Evolutionary conservation across 305 asterid genomes (phyloP).

Genomic region (Coffea humblotiana): DNA sequence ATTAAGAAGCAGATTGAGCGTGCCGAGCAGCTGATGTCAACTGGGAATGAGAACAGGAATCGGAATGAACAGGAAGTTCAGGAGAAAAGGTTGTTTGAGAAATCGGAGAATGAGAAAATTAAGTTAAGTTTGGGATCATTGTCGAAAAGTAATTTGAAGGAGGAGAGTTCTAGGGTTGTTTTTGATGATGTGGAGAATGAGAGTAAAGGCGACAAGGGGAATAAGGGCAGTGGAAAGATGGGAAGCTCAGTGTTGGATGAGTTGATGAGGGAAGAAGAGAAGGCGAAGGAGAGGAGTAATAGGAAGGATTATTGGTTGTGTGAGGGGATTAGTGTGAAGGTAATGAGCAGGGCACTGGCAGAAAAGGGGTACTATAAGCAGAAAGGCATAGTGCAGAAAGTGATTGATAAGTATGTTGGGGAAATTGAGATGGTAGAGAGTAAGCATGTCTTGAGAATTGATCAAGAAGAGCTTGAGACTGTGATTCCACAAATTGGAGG

Average conservation of each 20-base stretch:
- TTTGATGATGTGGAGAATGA: conserved; percentile 60
- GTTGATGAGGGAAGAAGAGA: conserved; percentile 81
- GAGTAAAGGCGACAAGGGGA: conserved; percentile 41
- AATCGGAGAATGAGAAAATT: conserved; percentile 61
- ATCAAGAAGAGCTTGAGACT: conserved; percentile 91
- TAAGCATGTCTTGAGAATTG: conserved; percentile 80
- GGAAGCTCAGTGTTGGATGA: conserved; percentile 63
- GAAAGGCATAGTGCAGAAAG: conserved; percentile 72
- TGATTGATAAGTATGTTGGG: conserved; percentile 73
- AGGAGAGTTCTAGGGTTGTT: conserved; percentile 44
- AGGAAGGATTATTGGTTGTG: conserved; percentile 92
- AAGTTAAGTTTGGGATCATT: conserved; percentile 54
- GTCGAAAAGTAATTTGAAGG: conserved; percentile 40
- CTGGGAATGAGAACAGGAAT: conserved; percentile 26
- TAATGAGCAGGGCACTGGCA: conserved; percentile 75
- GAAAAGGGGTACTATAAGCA: conserved; percentile 87
- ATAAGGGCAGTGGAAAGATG: conserved; percentile 29
- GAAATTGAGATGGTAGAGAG: conserved; percentile 92
- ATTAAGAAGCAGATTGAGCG: conserved; percentile 84
- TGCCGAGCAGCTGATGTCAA: conserved; percentile 59
- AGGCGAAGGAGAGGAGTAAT: conserved; percentile 69
- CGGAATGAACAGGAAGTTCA: conserved; percentile 27
- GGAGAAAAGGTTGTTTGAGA: conserved; percentile 45
- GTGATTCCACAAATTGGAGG: conserved; percentile 95
- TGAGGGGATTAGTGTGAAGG: conserved; percentile 75